Base-by-base conservation (phyloP, 1,284 basidiomycete genomes). In the Malassezia psittaci region DNA sequence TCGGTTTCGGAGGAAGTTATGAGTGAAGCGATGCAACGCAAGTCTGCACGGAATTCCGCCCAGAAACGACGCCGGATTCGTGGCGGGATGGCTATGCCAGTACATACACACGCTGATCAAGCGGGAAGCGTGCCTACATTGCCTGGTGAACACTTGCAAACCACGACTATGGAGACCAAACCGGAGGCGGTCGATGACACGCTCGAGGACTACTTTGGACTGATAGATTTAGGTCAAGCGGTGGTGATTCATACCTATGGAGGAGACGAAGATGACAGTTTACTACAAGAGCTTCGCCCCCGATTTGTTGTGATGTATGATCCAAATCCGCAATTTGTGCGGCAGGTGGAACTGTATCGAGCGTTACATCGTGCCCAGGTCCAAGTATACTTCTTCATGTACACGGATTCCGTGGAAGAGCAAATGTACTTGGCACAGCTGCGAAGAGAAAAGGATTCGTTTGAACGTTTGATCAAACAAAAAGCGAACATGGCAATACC, bases 381-480 rank as follows among this genome's bases (percentile, higher is more conserved):
- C 1, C 81, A 90, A n/a, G 86, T 96, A 3, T 99, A 98, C 75
- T 91, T 96, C 74, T 85, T 96, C 83, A 80, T 90, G 16, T 96
- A 96, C 76, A 82, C 84, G 48, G 83, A 88, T 65, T 93, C 88
- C 44, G 88, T 87, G 61, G 94, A 99, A 73, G 93, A 98, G 69
- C 90, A 94, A 74, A 86, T 88, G 67, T 98, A 94, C 75, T 80
- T 99, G 21, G 86, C 87, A 35, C 85, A 85, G 1, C 82, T 96
- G 48, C 79, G 90, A 45, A 82, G 85, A 59, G 93, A 99, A 77
- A 96, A 96, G 72, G 88, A 96, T 56, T 84, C 90, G 0, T 98
- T 98, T 71, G 88, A 96, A 76, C 80, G 85, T 54, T 77, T 99
- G 24, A 96, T 99, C 72, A 86, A 85, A 63, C 91, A 96, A 76